Evolutionary conservation across 768 basidiomycete species (phyloP), one percentile per base, ranked within the genome.

Genomic region (Suillus subalutaceus): DNA sequence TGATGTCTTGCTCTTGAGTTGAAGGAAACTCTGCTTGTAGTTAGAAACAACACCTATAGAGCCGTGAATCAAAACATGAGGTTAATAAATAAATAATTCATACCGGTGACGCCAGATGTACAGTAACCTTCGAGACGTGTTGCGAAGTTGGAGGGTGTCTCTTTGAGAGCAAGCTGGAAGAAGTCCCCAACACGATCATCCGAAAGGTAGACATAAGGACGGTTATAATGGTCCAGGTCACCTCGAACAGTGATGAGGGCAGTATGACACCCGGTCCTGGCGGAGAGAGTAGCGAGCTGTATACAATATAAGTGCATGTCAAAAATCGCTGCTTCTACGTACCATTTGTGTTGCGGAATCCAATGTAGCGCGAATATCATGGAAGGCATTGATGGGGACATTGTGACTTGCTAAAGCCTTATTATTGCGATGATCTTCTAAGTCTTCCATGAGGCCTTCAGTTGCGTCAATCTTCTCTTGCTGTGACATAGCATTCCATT

Each of bases 301-400:
- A 48, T 48, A 48, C 9, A 20, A 48, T 48, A 48, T 48, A 48
- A 48, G n/a, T 0, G n/a, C 46, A 48, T 48, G 46, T 4, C 46
- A 9, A 48, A 48, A 48, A 48, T 48, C n/a, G 5, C 46, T 2
- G 4, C 9, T 48, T 48, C 46, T 48, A 48, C n/a, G 2, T 48
- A 48, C 46, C 1, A 4, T n/a, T 48, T 48, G n/a, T 48, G 46
- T 48, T 48, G n/a, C 46, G 12, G 46, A 48, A 10, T 48, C 56
- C 4, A 32, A 57, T 1, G 56, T 32, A 32, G 56, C 26, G 1
- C 56, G 2, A 12, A 32, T 32, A 15, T 57, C 56, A 15, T 57
- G 56, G 2, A 57, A 57, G 9, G 56, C 56, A n/a, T 12, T 57
- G 56, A 57, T 57, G 56, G 56, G 56, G 56, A 57, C 12, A 2